These are phyloP conservation scores for Albifimbria verrucaria DNA, from an alignment of 2,329 filamentous ascomycete species.

Conservation along the genomic window DNA sequence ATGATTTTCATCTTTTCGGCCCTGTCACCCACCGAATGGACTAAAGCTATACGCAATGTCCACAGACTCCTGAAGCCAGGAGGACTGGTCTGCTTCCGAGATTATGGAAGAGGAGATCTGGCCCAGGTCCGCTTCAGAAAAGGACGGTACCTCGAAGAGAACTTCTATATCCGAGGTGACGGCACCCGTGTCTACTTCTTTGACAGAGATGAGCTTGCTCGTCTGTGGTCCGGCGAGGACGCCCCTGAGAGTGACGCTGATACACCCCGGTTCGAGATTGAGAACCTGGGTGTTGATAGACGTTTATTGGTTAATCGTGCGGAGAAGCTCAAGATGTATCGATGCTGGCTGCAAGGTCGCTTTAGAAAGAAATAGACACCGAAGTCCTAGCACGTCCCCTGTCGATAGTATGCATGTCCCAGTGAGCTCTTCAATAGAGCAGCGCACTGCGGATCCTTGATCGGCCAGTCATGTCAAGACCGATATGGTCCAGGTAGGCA, in stretches of 20 bases:
- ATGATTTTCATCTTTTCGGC: constrained; percentile 98
- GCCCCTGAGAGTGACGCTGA: constrained; percentile 18
- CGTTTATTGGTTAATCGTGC: constrained; percentile 90
- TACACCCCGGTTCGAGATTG: constrained; percentile 59
- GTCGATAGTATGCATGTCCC: no score
- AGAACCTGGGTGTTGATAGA: constrained; percentile 79
- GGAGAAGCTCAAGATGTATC: constrained; percentile 93
- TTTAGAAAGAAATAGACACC: constrained; percentile 64
- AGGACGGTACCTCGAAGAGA: constrained; percentile 88
- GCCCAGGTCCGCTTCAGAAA: constrained; percentile 98
- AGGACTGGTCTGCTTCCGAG: constrained; percentile 90
- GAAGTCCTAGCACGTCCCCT: no score
- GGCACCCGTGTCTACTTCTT: constrained; percentile 98
- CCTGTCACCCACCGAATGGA: constrained; percentile 81
- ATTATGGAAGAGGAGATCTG: constrained; percentile 93
- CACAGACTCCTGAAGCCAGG: constrained; percentile 82
- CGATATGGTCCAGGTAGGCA: constrained; percentile 62
- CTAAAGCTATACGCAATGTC: constrained; percentile 75
- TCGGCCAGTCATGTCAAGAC: constrained; percentile 47
- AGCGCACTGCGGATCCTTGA: constrained; percentile 36
- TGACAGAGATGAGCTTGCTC: constrained; percentile 74
- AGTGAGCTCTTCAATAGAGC: constrained; percentile 33
- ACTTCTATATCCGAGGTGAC: constrained; percentile 95
- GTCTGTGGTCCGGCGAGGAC: constrained; percentile 66
- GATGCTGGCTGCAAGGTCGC: constrained; percentile 88